phyloP scores from a whole-genome alignment of 768 basidiomycete species.

The Wakefieldia striispora region DNA sequence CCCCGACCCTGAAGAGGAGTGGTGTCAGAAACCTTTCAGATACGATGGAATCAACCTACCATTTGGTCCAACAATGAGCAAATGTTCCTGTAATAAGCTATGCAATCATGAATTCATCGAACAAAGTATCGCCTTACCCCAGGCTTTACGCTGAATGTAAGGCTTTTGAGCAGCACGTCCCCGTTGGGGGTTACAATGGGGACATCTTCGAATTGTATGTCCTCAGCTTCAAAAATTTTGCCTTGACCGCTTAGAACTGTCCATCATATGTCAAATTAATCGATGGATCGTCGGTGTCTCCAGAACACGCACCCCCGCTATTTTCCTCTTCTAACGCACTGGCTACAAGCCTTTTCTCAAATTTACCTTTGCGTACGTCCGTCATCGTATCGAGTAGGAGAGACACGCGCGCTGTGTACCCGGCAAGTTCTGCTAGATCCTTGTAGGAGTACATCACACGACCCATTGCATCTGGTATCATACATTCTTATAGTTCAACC shows the following conservation, averaged over 20 bases:
- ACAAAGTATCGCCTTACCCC: conserved; percentile 48
- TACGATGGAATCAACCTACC: conserved; percentile 42
- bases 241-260: conserved; percentile 80
- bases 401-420: conserved; percentile 91
- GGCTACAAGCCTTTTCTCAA: conserved; percentile 84
- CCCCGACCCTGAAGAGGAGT: conserved; percentile 57
- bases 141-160: conserved; percentile 88
- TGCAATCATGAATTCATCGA: neutral
- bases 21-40: neutral
- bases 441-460: conserved; percentile 98
- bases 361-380: conserved; percentile 79
- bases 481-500: neutral
- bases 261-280: neutral
- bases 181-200: conserved; percentile 97
- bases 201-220: conserved; percentile 89
- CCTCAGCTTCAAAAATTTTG: conserved; percentile 76
- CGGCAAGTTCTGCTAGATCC: conserved; percentile 92
- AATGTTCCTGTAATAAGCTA: conserved; percentile 60
- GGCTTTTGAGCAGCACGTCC: conserved; percentile 78
- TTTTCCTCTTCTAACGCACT: conserved; percentile 73
- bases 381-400: conserved; percentile 88
- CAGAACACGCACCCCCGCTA: conserved; percentile 56
- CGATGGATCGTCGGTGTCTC: neutral
- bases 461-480: conserved; percentile 78
- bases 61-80: conserved; percentile 93